Base-by-base conservation (phyloP, 1,284 basidiomycete species). In the Boletus hoseneyae region DNA sequence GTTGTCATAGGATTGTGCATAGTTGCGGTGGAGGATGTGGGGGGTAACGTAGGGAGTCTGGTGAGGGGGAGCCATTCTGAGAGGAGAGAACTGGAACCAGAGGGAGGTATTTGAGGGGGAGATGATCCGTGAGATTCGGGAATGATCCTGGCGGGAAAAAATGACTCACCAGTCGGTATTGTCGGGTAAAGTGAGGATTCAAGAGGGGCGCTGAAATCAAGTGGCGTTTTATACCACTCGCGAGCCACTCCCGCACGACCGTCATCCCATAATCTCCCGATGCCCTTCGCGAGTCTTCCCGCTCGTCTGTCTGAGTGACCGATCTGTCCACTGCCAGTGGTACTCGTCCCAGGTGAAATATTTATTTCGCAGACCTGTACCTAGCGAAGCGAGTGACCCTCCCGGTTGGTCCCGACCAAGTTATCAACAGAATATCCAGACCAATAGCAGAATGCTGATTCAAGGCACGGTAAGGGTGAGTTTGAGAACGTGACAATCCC, bases 11-110 rank as follows among this genome's bases (percentile, higher is more conserved):
- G 81, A 73, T 65, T 88, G 85, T 4, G 87, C 87, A 70, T 90
- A 90, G 71, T 85, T 71, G 67, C 84, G 87, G 77, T 90, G 87
- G 62, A 87, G 82, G 70, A 90, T 90, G 70, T 88, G 87, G 36
- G 88, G 87, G 56, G 88, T 90, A 48, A 89, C 85, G 67, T 90
- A 89, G 62, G 88, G 88, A 7, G 87, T 87, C 43, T 82, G 76
- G 66, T 82, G 77, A 51, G 78, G 70, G 63, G 76, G 75, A 57
- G 79, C 77, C 82, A 84, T 85, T 56, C 36, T 16, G 34, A 44
- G 34, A 51, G 36, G 1, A 11, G 38, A 37, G 34, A 6, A 6
- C 47, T 62, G 30, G 16, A 16, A 36, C 52, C n/a, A 60, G 56
- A 53, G 15, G 30, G 27, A 12, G 27, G 38, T 49, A 54, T 53